These are phyloP conservation scores for Agrocybe pediades DNA, from an alignment of 768 basidiomycete genomes.

Conservation along the genomic window DNA sequence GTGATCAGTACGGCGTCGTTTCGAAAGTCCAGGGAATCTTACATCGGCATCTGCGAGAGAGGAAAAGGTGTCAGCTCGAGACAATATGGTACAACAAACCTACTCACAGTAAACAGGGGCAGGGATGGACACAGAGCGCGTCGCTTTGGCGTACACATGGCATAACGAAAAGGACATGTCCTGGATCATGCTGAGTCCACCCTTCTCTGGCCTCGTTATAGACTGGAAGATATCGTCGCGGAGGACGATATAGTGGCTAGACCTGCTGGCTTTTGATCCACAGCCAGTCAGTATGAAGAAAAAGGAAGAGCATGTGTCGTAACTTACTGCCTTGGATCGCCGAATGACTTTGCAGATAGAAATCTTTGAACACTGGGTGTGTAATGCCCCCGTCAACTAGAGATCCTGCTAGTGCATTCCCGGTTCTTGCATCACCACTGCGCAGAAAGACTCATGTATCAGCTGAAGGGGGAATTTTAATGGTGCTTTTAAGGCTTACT, in stretches of 20 bases:
- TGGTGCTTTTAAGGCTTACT: neutral
- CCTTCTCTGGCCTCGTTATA: neutral
- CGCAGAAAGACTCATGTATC: neutral
- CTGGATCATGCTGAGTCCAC: constrained; percentile 18
- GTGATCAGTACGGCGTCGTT: neutral
- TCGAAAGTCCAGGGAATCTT: neutral
- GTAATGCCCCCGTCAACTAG: constrained; percentile 43
- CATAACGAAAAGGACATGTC: constrained; percentile 25
- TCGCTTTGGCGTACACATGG: constrained; percentile 30
- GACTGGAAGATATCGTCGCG: constrained; percentile 19
- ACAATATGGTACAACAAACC: neutral
- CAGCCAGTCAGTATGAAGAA: neutral
- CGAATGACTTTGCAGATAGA: constrained; percentile 58
- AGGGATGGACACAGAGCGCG: constrained; percentile 31
- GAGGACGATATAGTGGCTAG: constrained; percentile 29
- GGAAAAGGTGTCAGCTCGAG: neutral
- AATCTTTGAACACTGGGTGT: constrained; percentile 49
- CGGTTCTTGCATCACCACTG: constrained; percentile 17
- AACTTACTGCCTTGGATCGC: constrained; percentile 56
- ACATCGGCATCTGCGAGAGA: constrained; percentile 22
- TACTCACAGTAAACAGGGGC: constrained; percentile 33
- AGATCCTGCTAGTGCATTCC: constrained; percentile 54
- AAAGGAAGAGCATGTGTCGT: neutral
- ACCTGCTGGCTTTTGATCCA: constrained; percentile 18
- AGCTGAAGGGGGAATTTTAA: neutral